Percentiles rank a stretch among this genome's conserved stretches.
Evolutionary conservation across 306 rosid genomes (phyloP).

Genomic region (Vigna nakashimae): DNA sequence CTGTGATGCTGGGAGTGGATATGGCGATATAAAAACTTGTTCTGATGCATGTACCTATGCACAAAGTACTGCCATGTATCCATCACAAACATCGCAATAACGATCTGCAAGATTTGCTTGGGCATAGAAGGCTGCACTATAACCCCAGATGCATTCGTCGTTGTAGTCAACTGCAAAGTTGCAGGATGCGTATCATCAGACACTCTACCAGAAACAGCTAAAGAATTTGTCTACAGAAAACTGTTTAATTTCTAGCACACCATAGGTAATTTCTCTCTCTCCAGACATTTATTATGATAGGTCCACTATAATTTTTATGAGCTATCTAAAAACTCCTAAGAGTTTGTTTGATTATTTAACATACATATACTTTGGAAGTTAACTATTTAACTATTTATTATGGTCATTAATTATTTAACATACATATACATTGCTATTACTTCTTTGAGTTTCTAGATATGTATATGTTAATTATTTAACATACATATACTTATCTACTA

Average conservation of each 20-base stretch:
- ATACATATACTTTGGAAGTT: no score
- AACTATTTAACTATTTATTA: no score
- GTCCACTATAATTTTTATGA: neutral
- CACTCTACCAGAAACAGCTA: neutral
- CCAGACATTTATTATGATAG: constrained; percentile 9
- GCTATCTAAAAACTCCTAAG: constrained; percentile 1
- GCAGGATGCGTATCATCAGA: constrained; percentile 24
- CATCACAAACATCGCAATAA: constrained; percentile 81
- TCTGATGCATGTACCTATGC: constrained; percentile 91
- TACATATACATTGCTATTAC: no score
- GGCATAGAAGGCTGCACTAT: constrained; percentile 63
- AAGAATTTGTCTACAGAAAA: constrained; percentile 3
- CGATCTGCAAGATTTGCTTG: constrained; percentile 63
- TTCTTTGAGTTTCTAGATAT: no score
- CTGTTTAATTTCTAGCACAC: neutral
- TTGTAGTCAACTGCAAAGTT: constrained; percentile 65
- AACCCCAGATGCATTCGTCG: constrained; percentile 53
- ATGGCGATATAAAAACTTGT: constrained; percentile 83
- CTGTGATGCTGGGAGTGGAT: constrained; percentile 88
- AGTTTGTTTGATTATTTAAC: constrained; percentile 16
- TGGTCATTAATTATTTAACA: no score
- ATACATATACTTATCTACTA: no score
- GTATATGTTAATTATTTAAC: no score
- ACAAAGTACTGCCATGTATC: constrained; percentile 96
- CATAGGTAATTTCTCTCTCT: constrained; percentile 7